Conservation (phyloP, 2,329 filamentous ascomycete species). For the Trichophyton schoenleinii region DNA sequence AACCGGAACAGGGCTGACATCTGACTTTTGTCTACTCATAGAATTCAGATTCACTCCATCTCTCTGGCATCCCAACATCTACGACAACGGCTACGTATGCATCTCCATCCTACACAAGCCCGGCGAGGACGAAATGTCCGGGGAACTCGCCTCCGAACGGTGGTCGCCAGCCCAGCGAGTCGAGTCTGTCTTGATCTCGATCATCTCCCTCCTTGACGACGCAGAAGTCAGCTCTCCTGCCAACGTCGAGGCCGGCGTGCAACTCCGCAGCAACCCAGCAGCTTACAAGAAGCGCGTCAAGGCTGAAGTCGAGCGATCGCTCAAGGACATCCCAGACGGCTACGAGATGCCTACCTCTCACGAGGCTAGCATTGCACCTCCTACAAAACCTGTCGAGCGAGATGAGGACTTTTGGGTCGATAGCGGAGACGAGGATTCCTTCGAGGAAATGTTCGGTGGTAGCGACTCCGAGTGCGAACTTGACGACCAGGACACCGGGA, state of each 20-base stretch:
- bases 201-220: constrained; percentile 82
- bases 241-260: constrained; percentile 83
- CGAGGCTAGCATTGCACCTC: constrained; percentile 39
- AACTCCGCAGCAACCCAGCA: constrained; percentile 61
- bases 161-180: constrained; percentile 92
- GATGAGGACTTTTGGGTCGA: constrained; percentile 68
- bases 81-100: constrained; percentile 77
- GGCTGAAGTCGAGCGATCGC: constrained; percentile 59
- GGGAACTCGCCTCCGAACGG: constrained; percentile 76
- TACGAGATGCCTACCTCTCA: constrained; percentile 67
- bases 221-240: constrained; percentile 87
- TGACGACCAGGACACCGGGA: constrained; percentile 41
- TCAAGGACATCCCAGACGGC: constrained; percentile 63
- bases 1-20: neutral
- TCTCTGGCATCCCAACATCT: constrained; percentile 89
- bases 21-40: neutral
- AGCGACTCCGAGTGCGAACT: constrained; percentile 44
- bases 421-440: constrained; percentile 54
- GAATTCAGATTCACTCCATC: constrained; percentile 65
- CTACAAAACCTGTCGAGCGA: constrained; percentile 26
- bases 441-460: constrained; percentile 62
- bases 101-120: constrained; percentile 93
- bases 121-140: constrained; percentile 84
- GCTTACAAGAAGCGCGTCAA: constrained; percentile 59
- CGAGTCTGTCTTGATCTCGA: constrained; percentile 85